These are phyloP conservation scores for Saccharomycopsis babjevae DNA, from an alignment of 805 yeast species.

Conservation along the genomic window DNA sequence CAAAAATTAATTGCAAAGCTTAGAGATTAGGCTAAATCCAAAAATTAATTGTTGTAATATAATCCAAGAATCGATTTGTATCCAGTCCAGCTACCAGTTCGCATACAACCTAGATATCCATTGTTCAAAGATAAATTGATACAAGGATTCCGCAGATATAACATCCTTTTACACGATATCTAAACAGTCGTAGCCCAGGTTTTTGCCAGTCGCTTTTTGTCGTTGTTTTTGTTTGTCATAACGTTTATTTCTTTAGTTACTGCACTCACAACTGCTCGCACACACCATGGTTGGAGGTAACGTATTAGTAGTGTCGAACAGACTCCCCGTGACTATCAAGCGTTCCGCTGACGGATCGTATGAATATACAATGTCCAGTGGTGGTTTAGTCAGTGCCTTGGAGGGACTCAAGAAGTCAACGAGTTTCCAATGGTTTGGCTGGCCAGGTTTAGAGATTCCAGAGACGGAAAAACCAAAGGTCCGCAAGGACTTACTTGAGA, in stretches of 20 bases:
- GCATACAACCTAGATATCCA: too few species aligned
- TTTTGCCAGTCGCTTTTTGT: too few species aligned
- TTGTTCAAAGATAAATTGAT: too few species aligned
- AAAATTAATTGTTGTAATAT: too few species aligned
- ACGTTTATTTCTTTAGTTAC: not conserved
- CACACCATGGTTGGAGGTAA: conserved; percentile 36
- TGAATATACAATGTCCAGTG: conserved; percentile 87
- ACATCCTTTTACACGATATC: too few species aligned
- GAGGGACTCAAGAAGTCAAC: conserved; percentile 80
- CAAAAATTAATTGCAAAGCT: too few species aligned
- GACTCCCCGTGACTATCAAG: conserved; percentile 89
- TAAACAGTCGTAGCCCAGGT: too few species aligned
- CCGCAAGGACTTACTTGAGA: conserved; percentile 54
- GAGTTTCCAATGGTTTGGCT: conserved; percentile 94
- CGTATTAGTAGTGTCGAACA: conserved; percentile 85
- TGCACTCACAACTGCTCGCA: not conserved
- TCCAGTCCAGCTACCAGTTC: too few species aligned
- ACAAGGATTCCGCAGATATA: too few species aligned
- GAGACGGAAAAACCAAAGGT: conserved; percentile 62
- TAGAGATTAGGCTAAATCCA: too few species aligned
- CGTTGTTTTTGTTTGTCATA: too few species aligned
- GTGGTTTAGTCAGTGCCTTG: conserved; percentile 92
- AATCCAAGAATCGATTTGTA: too few species aligned
- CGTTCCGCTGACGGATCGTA: conserved; percentile 54
- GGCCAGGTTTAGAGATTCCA: conserved; percentile 93